phyloP scores from a whole-genome alignment of 2,329 filamentous ascomycete species.

The Talaromyces sp. region DNA sequence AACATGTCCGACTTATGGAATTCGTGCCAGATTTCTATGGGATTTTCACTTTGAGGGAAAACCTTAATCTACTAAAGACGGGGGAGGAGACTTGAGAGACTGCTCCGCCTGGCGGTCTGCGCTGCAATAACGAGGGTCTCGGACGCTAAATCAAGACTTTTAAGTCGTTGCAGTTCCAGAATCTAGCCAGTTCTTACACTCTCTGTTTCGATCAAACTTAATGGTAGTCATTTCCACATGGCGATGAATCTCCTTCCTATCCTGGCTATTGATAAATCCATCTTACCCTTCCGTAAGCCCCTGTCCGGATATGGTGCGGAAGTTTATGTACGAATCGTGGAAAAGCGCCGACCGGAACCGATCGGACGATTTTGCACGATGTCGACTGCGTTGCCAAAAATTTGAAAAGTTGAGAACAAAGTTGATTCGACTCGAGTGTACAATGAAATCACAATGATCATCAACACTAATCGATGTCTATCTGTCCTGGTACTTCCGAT shows the following conservation, averaged over 20 bases:
- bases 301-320: not conserved
- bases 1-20: not conserved
- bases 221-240: not conserved
- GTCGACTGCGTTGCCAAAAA: not conserved
- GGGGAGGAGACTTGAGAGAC: not conserved
- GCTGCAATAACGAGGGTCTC: not conserved
- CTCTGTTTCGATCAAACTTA: not conserved
- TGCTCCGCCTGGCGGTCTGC: not conserved
- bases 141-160: not conserved
- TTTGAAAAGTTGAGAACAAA: not conserved
- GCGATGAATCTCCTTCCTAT: conserved; percentile 1
- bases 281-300: not conserved
- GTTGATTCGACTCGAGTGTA: not conserved
- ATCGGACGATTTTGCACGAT: not conserved
- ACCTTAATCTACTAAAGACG: not conserved
- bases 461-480: not conserved
- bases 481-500: not conserved
- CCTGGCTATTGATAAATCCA: not conserved
- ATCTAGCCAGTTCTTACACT: not conserved
- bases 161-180: not conserved
- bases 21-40: not conserved
- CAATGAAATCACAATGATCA: not conserved
- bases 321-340: not conserved
- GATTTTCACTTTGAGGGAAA: not conserved
- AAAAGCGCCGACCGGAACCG: not conserved